Base-by-base conservation (phyloP, 108 stramenopile genomes). In the Bacterosira constricta region DNA sequence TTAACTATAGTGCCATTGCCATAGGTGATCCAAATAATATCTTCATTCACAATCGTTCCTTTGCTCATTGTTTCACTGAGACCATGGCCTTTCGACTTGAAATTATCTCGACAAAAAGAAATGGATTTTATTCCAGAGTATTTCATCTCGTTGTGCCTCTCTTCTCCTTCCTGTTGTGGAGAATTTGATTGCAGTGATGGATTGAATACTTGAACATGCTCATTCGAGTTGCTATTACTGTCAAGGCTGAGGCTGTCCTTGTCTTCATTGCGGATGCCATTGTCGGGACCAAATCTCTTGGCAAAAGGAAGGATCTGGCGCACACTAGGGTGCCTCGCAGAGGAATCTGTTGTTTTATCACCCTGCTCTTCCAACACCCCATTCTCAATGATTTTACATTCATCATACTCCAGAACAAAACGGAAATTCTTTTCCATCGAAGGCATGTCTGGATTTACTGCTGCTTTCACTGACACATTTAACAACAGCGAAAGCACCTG, bases 1-100 rank as follows among this genome's bases (percentile, higher is more conserved):
- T 86, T 77, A 10, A 94, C 57, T 39, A 80, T 79, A 8, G 80
- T 84, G 18, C 93, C 90, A 83, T 91, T 85, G 8, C 81, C 83
- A 76, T 85, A 94, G 9, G 79, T 65, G 31, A 94, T 63, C 90
- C 87, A 94, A 17, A 94, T 67, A 54, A 71, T 21, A 11, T 85
- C 80, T 34, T 46, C 69, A 45, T 57, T 59, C 32, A 72, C 3
- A 11, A 47, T 7, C 8, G 63, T 42, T 30, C 1, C 17, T 25
- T n/a, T 30, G 32, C 57, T 59, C n/a, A 47, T 18, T 6, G 1
- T 50, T 15, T 47, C 11, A 23, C 11, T 9, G 21, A n/a, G n/a
- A n/a, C 47, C 21, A 49, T 10, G 47, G 23, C 54, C 30, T 7
- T 30, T 63, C 17, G 52, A 54, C 49, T 55, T 72, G 35, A 25